Evolutionary conservation across 352 stramenopile species (phyloP).

Genomic region (Thraustotheca clavata): DNA sequence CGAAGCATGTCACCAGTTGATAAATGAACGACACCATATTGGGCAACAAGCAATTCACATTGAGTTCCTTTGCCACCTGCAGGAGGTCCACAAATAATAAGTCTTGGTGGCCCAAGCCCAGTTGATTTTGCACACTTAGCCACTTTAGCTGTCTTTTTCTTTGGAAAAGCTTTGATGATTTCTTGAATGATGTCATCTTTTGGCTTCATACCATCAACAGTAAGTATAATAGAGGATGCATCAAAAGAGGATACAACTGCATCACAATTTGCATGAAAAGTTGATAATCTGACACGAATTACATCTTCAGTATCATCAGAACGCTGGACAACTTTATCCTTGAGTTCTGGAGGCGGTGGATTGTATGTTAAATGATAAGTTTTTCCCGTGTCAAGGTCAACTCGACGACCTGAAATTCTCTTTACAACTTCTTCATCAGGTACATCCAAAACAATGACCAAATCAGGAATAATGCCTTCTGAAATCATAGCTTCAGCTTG

Average conservation of each 20-base stretch:
- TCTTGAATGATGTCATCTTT: constrained; percentile 35
- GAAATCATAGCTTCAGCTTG: constrained; percentile 85
- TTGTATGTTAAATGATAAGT: constrained; percentile 77
- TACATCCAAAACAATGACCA: constrained; percentile 89
- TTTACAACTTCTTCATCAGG: constrained; percentile 84
- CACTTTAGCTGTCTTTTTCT: background rate
- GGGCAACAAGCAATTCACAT: constrained; percentile 87
- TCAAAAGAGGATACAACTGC: constrained; percentile 66
- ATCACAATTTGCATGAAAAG: constrained; percentile 77
- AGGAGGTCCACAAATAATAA: constrained; percentile 90
- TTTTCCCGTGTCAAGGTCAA: constrained; percentile 66
- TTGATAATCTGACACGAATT: constrained; percentile 58
- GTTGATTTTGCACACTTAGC: background rate
- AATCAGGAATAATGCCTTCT: constrained; percentile 68
- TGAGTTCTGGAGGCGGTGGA: constrained; percentile 40
- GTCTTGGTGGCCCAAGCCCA: constrained; percentile 29
- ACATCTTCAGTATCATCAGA: constrained; percentile 79
- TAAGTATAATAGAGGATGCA: constrained; percentile 49
- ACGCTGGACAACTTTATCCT: constrained; percentile 49
- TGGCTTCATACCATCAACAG: constrained; percentile 54
- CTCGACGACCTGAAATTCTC: constrained; percentile 63
- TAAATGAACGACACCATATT: constrained; percentile 90
- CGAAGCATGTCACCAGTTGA: constrained; percentile 94
- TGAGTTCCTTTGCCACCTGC: constrained; percentile 95
- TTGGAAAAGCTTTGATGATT: constrained; percentile 27